phyloP scores from a whole-genome alignment of 208 protist genomes.

The Leptomonas seymouri region DNA sequence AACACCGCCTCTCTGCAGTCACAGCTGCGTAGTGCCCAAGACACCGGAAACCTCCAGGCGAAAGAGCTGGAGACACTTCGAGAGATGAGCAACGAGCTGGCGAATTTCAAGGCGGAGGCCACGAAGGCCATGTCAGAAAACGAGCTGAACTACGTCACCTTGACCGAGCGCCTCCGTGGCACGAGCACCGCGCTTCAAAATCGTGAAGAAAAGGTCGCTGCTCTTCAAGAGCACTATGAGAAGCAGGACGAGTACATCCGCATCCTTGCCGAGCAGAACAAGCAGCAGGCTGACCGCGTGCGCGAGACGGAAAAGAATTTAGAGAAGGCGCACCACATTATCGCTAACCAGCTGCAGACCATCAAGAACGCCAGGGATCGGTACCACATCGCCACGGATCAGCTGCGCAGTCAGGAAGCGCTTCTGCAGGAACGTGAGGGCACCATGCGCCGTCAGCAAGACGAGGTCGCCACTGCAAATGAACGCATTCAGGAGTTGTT shows the following conservation, averaged over 20 bases:
- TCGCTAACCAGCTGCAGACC: slow-evolving; percentile 76
- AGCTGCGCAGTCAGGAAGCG: slow-evolving; percentile 53
- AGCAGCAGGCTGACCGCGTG: slow-evolving; percentile 49
- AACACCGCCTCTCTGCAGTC: slow-evolving; percentile 37
- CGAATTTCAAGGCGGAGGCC: slow-evolving; percentile 60
- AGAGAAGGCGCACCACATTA: slow-evolving; percentile 88
- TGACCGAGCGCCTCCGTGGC: slow-evolving; percentile 71
- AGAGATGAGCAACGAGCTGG: slow-evolving; percentile 58
- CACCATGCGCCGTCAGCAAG: slow-evolving; percentile 37
- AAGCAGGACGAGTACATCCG: slow-evolving; percentile 82
- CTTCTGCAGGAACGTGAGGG: slow-evolving; percentile 64
- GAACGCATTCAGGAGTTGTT: slow-evolving; percentile 48
- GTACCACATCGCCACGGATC: slow-evolving; percentile 55
- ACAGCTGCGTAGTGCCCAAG: slow-evolving; percentile 43
- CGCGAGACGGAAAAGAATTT: slow-evolving; percentile 48
- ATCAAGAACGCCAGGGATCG: slow-evolving; percentile 70
- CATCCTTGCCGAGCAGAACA: slow-evolving; percentile 76
- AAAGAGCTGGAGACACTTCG: slow-evolving; percentile 64
- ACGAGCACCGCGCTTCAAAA: slow-evolving; percentile 42
- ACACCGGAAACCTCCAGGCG: slow-evolving; percentile 39
- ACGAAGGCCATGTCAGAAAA: slow-evolving; percentile 71
- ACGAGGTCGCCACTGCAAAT: slow-evolving; percentile 46
- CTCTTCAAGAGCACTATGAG: slow-evolving; percentile 66
- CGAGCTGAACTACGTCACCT: slow-evolving; percentile 74
- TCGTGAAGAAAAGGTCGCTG: slow-evolving; percentile 69